These are phyloP conservation scores for Plasmodium falciparum DNA, from an alignment of 169 alveolate genomes.

Conservation along the genomic window DNA sequence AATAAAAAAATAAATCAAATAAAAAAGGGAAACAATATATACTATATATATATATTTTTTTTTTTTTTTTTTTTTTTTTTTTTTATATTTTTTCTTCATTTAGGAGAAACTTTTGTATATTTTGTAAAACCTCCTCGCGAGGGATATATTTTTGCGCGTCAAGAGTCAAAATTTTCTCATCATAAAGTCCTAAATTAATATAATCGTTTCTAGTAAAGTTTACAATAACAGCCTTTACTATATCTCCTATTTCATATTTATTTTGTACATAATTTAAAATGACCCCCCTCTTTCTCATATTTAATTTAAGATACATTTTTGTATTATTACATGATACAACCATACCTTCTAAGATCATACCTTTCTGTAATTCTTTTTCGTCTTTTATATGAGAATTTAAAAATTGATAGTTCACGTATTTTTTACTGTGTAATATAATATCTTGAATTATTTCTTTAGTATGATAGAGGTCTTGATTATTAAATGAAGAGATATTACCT, in stretches of 20 bases:
- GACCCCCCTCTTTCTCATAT: constrained; percentile 56
- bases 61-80: too few relatives aligned
- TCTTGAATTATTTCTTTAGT: constrained; percentile 9
- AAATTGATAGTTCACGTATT: constrained; percentile 40
- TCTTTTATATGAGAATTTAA: constrained; percentile 55
- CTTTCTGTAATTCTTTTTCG: constrained; percentile 50
- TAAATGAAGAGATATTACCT: neutral
- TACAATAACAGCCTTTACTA: constrained; percentile 47
- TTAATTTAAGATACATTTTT: constrained; percentile 55
- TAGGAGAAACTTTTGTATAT: too few relatives aligned
- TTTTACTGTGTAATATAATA: constrained; percentile 23
- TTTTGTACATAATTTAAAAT: constrained; percentile 11
- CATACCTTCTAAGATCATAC: constrained; percentile 66
- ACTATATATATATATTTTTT: too few relatives aligned
- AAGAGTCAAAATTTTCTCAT: neutral
- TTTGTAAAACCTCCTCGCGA: too few relatives aligned
- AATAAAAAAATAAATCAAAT: too few relatives aligned
- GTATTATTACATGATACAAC: constrained; percentile 48
- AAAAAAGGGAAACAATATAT: too few relatives aligned
- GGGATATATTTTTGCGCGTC: too few relatives aligned
- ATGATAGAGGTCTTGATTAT: neutral
- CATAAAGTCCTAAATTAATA: constrained; percentile 44
- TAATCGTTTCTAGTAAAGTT: constrained; percentile 34
- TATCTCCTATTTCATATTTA: constrained; percentile 47
- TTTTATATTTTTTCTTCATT: too few relatives aligned